These are phyloP conservation scores for Gymnopus androsaceus DNA, from an alignment of 1,284 basidiomycete species.

Conservation along the genomic window DNA sequence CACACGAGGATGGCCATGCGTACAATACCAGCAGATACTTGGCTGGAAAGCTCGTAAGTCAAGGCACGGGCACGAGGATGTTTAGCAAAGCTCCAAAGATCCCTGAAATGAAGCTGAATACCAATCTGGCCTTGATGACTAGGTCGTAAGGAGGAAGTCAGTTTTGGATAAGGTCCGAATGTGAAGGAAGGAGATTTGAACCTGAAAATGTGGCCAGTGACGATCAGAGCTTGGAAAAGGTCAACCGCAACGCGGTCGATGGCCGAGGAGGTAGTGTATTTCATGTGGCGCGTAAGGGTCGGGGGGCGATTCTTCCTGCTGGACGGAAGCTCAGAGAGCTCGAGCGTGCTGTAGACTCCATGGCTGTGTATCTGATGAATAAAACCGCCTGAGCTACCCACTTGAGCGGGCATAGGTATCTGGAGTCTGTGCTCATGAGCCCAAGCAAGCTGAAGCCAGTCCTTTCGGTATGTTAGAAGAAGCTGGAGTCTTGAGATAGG, in stretches of 20 bases:
- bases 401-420: conserved; percentile 43
- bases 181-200: conserved; percentile 31
- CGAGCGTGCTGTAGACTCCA: conserved; percentile 41
- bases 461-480: conserved; percentile 48
- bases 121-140: conserved; percentile 40
- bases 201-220: conserved; percentile 45
- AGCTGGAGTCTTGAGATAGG: conserved; percentile 47
- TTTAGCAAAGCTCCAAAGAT: conserved; percentile 47
- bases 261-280: conserved; percentile 45
- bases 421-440: conserved; percentile 49
- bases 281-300: conserved; percentile 48
- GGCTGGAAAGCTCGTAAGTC: conserved; percentile 41
- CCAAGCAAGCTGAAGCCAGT: conserved; percentile 55
- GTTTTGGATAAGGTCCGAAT: conserved; percentile 6
- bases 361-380: conserved; percentile 52
- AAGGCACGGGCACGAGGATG: conserved; percentile 39
- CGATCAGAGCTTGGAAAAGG: conserved; percentile 48
- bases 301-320: conserved; percentile 47
- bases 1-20: conserved; percentile 38
- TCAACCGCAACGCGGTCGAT: conserved; percentile 55
- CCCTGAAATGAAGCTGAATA: conserved; percentile 45
- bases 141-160: conserved; percentile 18
- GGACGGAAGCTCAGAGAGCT: conserved; percentile 56
- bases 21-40: conserved; percentile 30
- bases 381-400: conserved; percentile 52